Evolutionary conservation across 805 yeast genomes (phyloP).

Genomic region (Yarrowia bubula): DNA sequence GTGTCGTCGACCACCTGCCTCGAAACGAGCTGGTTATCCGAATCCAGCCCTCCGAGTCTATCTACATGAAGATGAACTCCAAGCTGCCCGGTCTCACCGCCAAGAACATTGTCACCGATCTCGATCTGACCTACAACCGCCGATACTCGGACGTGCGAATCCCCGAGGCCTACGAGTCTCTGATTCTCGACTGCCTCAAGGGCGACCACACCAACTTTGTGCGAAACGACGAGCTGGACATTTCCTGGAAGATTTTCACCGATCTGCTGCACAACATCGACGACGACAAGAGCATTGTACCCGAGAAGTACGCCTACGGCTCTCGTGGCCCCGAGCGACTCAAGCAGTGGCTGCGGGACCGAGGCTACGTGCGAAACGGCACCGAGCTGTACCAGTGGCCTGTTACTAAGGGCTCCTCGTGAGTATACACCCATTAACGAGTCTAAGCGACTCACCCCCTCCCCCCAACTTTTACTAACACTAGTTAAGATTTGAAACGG

Average conservation of each 20-base stretch:
- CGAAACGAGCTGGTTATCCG: constrained; percentile 92
- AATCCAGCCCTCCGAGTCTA: constrained; percentile 92
- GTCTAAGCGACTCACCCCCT: neutral
- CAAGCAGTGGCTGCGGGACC: constrained; percentile 57
- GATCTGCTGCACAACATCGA: constrained; percentile 77
- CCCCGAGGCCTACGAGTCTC: constrained; percentile 96
- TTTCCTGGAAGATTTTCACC: constrained; percentile 90
- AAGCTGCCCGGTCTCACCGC: constrained; percentile 91
- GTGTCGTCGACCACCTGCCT: constrained; percentile 75
- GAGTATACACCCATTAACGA: constrained; percentile 2
- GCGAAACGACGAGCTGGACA: constrained; percentile 94
- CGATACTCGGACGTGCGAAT: constrained; percentile 88
- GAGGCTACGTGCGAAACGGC: constrained; percentile 69
- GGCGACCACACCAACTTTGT: constrained; percentile 98
- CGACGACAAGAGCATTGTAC: constrained; percentile 62
- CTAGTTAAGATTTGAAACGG: constrained; percentile 25
- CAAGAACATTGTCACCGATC: constrained; percentile 78
- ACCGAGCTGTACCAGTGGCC: constrained; percentile 87
- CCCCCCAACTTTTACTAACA: neutral
- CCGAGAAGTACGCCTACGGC: constrained; percentile 75
- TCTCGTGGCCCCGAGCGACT: constrained; percentile 80
- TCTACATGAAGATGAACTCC: constrained; percentile 87
- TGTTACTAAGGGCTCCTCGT: constrained; percentile 38
- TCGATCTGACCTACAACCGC: constrained; percentile 79
- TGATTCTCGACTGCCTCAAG: constrained; percentile 82